Evolutionary conservation across 176 grass and related monocot genomes (phyloP).

Genomic region (Oryza meridionalis): DNA sequence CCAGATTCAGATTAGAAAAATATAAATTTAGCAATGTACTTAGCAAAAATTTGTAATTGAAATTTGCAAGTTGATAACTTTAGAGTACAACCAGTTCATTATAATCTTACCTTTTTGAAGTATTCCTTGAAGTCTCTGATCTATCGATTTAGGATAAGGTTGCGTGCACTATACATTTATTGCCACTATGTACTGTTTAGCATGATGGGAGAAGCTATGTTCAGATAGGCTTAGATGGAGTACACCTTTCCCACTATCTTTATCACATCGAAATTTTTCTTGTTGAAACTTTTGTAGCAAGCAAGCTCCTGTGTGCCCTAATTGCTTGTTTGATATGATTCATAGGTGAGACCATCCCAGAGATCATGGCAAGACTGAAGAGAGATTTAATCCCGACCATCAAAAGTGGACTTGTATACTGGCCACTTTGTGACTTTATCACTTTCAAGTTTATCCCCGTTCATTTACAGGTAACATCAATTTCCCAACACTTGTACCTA

Average conservation of each 20-base stretch:
- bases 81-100: slow-evolving; percentile 5
- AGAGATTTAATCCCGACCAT: slow-evolving; percentile 80
- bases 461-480: slow-evolving; percentile 75
- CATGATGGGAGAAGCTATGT: slow-evolving; percentile 29
- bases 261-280: neutral
- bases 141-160: slow-evolving; percentile 36
- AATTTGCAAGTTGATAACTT: neutral
- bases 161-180: slow-evolving; percentile 37
- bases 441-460: slow-evolving; percentile 96
- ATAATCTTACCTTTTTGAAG: slow-evolving; percentile 15
- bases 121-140: slow-evolving; percentile 21
- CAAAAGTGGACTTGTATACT: slow-evolving; percentile 81
- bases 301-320: slow-evolving; percentile 24
- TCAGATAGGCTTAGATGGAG: slow-evolving; percentile 29
- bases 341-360: slow-evolving; percentile 68
- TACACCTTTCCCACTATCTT: slow-evolving; percentile 21
- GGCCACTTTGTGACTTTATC: slow-evolving; percentile 93
- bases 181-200: slow-evolving; percentile 27
- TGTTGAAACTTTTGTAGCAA: slow-evolving; percentile 20
- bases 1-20: neutral
- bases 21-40: neutral
- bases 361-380: slow-evolving; percentile 93
- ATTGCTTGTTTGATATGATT: slow-evolving; percentile 45
- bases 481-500: slow-evolving; percentile 20
- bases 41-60: neutral